Evolutionary conservation across 1,139 yeast species (phyloP).

Genomic region (Kluyveromyces sp.): DNA sequence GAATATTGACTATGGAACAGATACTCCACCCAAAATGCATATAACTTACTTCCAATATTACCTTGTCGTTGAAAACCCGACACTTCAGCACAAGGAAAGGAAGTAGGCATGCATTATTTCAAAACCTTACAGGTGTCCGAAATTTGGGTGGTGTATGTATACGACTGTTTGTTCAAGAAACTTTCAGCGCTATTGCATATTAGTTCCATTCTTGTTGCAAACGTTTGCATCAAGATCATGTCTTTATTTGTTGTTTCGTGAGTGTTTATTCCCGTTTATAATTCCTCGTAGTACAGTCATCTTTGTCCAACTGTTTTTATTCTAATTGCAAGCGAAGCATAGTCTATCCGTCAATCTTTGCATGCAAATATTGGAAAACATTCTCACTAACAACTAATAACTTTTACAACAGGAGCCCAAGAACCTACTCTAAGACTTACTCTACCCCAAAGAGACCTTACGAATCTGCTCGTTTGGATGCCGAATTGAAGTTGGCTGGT

Average conservation of each 20-base stretch:
- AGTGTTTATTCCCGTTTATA: conserved; percentile 6
- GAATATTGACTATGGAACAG: conserved; percentile 6
- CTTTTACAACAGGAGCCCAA: conserved; percentile 62
- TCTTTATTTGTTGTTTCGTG: conserved; percentile 5
- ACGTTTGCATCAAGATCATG: too few relatives aligned
- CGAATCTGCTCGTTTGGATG: conserved; percentile 98
- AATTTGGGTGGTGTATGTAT: background rate
- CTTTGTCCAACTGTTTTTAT: background rate
- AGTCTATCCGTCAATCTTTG: conserved; percentile 7
- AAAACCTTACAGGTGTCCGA: background rate
- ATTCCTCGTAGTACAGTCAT: conserved; percentile 8
- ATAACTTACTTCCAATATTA: background rate
- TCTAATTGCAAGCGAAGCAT: background rate
- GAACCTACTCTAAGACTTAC: conserved; percentile 99
- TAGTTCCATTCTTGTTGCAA: too few relatives aligned
- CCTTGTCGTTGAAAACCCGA: conserved; percentile 71
- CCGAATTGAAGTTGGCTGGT: conserved; percentile 98
- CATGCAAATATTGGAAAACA: background rate
- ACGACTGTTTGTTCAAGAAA: background rate
- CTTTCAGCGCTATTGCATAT: background rate
- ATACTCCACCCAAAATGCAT: background rate
- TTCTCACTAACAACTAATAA: conserved; percentile 7
- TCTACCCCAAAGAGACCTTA: conserved; percentile 97
- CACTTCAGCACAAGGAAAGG: conserved; percentile 50
- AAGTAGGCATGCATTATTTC: background rate